Base-by-base conservation (phyloP, 768 basidiomycete genomes). In the Panaeolus cyanescens region DNA sequence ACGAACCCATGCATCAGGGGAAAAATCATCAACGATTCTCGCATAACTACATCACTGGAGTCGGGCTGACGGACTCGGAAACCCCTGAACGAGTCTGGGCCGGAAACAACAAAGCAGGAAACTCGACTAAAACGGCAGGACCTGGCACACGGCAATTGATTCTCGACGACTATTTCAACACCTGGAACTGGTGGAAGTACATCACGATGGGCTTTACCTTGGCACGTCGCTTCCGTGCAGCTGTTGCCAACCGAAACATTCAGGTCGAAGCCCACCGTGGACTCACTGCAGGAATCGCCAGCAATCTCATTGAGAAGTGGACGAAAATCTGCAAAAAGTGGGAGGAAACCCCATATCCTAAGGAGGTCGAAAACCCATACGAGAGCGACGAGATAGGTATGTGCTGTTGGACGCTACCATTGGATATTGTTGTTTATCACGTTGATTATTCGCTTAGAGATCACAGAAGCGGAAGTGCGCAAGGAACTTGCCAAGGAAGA, bases 51-150 rank as follows among this genome's bases (percentile, higher is more conserved):
- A 54, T 65, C 1, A 50, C 54, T 0, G 67, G 71, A 4, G 62
- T 67, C n/a, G 75, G 71, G 1, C 56, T 67, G 0, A 69, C 70
- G 1, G 75, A 75, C 59, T 69, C 73, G 0, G 75, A 80, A 56
- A 70, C 59, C 0, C 69, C 72, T 0, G 78, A 82, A 32, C 32
- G 64, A 13, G 54, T 62, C 0, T 65, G 64, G 64, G 9, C 54
- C 1, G 28, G 22, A 4, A 54, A 62, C 37, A 65, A 65, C 28
- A 5, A 40, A 3, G 32, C 62, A 0, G 61, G 58, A 1, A 65
- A 65, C 25, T 20, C 61, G 1, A 65, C 64, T 31, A 65, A 65
- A 33, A 62, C 54, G 10, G 54, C 56, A 36, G 64, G 64, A 3
- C 64, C 61, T 2, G 64, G 64, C 5, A 62, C 64, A 10, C 58